A percentile compares a stretch with the other conserved stretches of the same genome.
Evolutionary conservation across 345 rosid species (phyloP).

Genomic region (Hibiscus mutabilis): DNA sequence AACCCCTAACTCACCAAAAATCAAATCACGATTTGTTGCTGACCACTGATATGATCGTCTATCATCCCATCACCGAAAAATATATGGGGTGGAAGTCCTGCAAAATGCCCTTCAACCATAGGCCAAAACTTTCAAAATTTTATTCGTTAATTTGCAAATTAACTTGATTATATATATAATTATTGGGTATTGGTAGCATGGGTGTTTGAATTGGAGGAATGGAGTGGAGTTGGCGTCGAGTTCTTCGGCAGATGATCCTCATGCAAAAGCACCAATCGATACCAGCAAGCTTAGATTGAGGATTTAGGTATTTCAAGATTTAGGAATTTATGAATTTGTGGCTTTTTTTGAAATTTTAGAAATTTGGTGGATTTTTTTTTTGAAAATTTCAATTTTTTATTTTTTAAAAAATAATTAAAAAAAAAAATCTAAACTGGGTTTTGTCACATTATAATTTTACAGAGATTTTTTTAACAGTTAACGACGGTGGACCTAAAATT

Average conservation of each 20-base stretch:
- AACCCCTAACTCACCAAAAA: no score
- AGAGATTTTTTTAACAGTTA: slow-evolving; percentile 59
- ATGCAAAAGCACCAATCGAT: slow-evolving; percentile 15
- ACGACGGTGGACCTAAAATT: slow-evolving; percentile 62
- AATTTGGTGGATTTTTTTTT: not conserved
- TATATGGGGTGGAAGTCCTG: not conserved
- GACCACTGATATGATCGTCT: not conserved
- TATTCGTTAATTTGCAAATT: no score
- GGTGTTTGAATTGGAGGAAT: not conserved
- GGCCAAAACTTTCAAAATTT: no score
- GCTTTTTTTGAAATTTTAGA: no score
- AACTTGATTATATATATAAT: no score
- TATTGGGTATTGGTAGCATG: not conserved
- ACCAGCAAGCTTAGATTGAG: slow-evolving; percentile 45
- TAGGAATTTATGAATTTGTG: no score
- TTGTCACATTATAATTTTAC: not conserved
- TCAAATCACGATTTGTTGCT: no score
- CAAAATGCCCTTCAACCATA: no score
- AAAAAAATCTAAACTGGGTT: not conserved
- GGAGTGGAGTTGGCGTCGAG: not conserved
- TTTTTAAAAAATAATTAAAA: no score
- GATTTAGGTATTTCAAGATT: no score
- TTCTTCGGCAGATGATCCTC: not conserved
- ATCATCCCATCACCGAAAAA: not conserved
- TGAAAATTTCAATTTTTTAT: no score